A percentile compares a stretch with the other conserved stretches of the same genome.
Conservation (phyloP, 2,329 filamentous ascomycete genomes). For the Hymenoscyphus albidus region DNA sequence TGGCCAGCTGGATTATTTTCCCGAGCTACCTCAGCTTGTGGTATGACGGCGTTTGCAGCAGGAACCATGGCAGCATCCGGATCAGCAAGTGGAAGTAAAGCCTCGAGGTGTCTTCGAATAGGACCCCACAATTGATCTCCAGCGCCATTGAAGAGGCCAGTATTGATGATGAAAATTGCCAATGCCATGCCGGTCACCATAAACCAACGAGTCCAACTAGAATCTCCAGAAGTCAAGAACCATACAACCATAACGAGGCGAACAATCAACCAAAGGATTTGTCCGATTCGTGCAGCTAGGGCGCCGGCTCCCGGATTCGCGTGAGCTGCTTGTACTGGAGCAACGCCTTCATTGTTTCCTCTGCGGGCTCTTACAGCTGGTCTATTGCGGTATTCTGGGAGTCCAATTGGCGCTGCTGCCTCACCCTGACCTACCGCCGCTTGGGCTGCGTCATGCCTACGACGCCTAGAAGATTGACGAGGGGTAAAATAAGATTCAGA, state of each 20-base stretch:
- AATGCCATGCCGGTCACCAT: constrained; percentile 52
- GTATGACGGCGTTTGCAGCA: constrained; percentile 34
- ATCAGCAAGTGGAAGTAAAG: constrained; percentile 52
- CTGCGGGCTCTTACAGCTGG: constrained; percentile 14
- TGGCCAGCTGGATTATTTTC: constrained; percentile 11
- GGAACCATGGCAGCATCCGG: constrained; percentile 33
- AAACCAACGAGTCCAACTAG: constrained; percentile 57
- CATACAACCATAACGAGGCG: constrained; percentile 58
- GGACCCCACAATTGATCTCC: constrained; percentile 54
- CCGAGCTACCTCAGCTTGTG: constrained; percentile 15
- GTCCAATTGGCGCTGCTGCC: constrained; percentile 14
- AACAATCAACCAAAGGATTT: constrained; percentile 59
- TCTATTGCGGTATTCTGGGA: constrained; percentile 30
- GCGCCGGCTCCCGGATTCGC: constrained; percentile 32
- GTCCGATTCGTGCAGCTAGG: constrained; percentile 42
- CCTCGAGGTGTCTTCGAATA: constrained; percentile 55
- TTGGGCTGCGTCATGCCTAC: constrained; percentile 11
- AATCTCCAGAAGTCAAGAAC: constrained; percentile 58
- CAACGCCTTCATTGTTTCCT: constrained; percentile 4
- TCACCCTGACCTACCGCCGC: constrained; percentile 8
- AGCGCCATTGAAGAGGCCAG: constrained; percentile 53
- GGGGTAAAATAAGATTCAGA: constrained; percentile 51
- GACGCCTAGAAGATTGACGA: constrained; percentile 29
- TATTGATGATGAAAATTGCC: constrained; percentile 56
- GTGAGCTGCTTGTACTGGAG: constrained; percentile 21